Percentiles rank a stretch among this genome's conserved stretches.
These are phyloP conservation scores for Aspergillus affinis DNA, from an alignment of 495 filamentous ascomycete genomes.

Conservation along the genomic window DNA sequence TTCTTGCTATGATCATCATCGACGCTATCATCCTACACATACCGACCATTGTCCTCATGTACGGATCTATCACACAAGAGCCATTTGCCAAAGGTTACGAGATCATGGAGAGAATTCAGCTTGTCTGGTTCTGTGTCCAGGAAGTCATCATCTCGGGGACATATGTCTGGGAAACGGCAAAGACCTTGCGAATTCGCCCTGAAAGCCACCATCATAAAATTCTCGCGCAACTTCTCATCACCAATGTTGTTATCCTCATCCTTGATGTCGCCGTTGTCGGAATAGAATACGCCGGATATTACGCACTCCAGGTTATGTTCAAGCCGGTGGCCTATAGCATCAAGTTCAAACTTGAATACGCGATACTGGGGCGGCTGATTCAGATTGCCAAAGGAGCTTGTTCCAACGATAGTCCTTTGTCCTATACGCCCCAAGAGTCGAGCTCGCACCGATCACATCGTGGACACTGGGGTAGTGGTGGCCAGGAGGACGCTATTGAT, in stretches of 20 bases:
- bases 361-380: conserved; percentile 51
- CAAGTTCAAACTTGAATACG: conserved; percentile 56
- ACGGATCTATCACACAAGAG: conserved; percentile 33
- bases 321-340: conserved; percentile 53
- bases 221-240: conserved; percentile 44
- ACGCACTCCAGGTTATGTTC: conserved; percentile 48
- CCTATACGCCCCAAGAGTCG: not conserved
- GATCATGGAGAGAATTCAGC: conserved; percentile 53
- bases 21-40: conserved; percentile 45
- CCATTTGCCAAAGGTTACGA: conserved; percentile 40
- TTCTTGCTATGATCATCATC: conserved; percentile 45
- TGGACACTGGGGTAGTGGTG: not conserved
- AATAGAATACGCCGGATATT: conserved; percentile 48
- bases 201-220: conserved; percentile 31
- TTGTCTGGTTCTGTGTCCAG: conserved; percentile 54
- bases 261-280: conserved; percentile 49
- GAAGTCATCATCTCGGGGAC: conserved; percentile 56
- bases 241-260: conserved; percentile 50
- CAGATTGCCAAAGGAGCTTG: conserved; percentile 26
- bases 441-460: not conserved
- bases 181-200: conserved; percentile 40
- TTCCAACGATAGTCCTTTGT: not conserved
- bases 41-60: conserved; percentile 43
- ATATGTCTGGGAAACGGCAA: conserved; percentile 53
- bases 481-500: not conserved